These are phyloP conservation scores for Umbelopsis sp. DNA, from an alignment of 192 early-diverging fungal species.

Conservation along the genomic window DNA sequence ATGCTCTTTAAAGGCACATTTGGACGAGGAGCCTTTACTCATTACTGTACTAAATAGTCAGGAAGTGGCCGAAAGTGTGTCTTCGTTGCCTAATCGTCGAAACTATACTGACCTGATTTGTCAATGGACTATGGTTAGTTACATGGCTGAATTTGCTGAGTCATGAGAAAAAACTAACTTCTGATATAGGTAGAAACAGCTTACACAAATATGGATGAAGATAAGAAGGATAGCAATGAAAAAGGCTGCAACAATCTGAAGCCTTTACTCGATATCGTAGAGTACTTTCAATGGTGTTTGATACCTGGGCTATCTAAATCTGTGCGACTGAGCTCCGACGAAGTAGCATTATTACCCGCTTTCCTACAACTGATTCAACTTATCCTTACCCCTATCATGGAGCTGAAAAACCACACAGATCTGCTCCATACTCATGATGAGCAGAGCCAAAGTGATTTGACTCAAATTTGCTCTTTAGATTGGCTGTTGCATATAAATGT, in stretches of 20 bases:
- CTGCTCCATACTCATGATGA: no score
- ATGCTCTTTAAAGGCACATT: background rate
- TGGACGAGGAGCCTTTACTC: background rate
- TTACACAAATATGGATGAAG: background rate
- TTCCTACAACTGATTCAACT: background rate
- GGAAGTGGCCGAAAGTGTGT: background rate
- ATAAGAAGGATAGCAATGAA: no score
- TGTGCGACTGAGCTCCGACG: no score
- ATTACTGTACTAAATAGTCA: background rate
- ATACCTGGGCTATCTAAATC: background rate
- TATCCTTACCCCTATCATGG: background rate
- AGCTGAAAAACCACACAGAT: background rate
- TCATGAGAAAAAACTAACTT: background rate
- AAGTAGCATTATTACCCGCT: background rate
- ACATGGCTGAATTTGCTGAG: no score
- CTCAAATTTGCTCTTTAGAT: background rate
- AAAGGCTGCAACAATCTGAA: no score
- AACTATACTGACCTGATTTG: background rate
- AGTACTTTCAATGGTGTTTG: constrained; percentile 2
- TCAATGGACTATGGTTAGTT: constrained; percentile 7
- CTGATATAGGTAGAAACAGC: background rate
- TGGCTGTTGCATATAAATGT: background rate
- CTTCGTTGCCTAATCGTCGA: background rate
- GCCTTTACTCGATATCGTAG: background rate
- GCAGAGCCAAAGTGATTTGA: no score